Evolutionary conservation across 1,284 basidiomycete species (phyloP).

Genomic region (Ustilago nuda): DNA sequence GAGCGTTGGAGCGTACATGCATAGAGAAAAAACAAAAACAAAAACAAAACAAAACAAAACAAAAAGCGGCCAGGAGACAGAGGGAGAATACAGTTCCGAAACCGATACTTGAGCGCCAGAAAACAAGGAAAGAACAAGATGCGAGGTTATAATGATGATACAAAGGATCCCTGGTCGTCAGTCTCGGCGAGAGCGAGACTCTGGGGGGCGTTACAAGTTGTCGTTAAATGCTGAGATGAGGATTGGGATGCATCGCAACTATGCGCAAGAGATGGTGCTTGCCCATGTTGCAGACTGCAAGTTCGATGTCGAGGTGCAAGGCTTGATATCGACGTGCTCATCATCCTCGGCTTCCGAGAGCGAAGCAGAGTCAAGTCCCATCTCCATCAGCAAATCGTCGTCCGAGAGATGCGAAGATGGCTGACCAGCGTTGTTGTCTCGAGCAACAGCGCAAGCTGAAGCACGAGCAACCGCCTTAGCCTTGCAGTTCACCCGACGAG

Average conservation of each 20-base stretch:
- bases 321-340: constrained; percentile 13
- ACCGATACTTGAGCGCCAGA: constrained; percentile 6
- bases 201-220: constrained; percentile 4
- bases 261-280: constrained; percentile 21
- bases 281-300: constrained; percentile 5
- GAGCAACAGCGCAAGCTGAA: constrained; percentile 5
- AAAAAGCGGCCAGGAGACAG: background rate
- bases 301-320: constrained; percentile 4
- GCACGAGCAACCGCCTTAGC: constrained; percentile 11
- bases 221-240: constrained; percentile 11
- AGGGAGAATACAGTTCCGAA: constrained; percentile 38
- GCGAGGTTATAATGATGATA: constrained; percentile 41
- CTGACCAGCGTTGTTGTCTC: constrained; percentile 21
- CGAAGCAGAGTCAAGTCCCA: constrained; percentile 37
- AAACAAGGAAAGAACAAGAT: constrained; percentile 8
- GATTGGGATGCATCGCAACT: background rate
- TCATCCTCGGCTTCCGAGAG: constrained; percentile 33
- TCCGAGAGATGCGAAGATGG: constrained; percentile 57
- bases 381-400: constrained; percentile 40
- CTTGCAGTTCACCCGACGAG: constrained; percentile 14
- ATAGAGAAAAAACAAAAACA: background rate
- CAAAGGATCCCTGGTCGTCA: constrained; percentile 33
- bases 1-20: constrained; percentile 31
- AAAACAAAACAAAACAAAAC: background rate
- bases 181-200: constrained; percentile 6